Evolutionary conservation across 179 eudicot species (phyloP), one percentile per base, ranked within the genome.

Genomic region (Spinacia oleracea): DNA sequence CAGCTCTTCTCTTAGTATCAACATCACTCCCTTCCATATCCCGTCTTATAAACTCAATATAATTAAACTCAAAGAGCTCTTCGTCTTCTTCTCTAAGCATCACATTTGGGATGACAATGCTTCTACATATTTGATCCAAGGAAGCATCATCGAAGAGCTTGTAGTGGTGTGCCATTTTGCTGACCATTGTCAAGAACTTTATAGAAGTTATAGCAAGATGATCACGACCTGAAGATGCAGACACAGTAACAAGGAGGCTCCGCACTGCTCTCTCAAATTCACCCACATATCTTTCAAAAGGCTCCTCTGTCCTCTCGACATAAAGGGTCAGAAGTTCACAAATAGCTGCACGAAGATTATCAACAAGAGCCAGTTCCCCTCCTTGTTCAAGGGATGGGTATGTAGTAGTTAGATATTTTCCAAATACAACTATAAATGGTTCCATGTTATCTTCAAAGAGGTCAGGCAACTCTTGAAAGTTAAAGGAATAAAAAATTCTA

Each of bases 11-110:
- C 87, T 94, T 84, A 5, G 99, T 96, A 80, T 96, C 99, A 42
- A 96, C 88, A 89, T 96, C 99, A 83, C 99, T 96, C 76, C 99
- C 99, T 86, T 96, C 98, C 92, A 96, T 94, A 83, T 93, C 99
- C 79, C 97, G 85, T 75, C 98, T 85, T 40, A 93, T 91, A 73
- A 88, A 96, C 85, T 93, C 99, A 15, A 96, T 88, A 81, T 87
- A 91, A 81, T 96, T 96, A 89, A 91, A 87, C 74, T 93, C 98
- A 87, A 96, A 93, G 34, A 96, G 88, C 86, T 96, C 98, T 77
- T 91, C 98, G 46, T 96, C 99, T 75, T 93, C 99, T 50, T 93
- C 99, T 80, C 92, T 88, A 62, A 96, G 83, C 93, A 90, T 90
- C 77, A 96, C 97, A 86, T 96, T 96, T 1, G 99, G 99, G 50